Conservation (phyloP, 202 grass and related monocot genomes). For the Saccharum hybrid region DNA sequence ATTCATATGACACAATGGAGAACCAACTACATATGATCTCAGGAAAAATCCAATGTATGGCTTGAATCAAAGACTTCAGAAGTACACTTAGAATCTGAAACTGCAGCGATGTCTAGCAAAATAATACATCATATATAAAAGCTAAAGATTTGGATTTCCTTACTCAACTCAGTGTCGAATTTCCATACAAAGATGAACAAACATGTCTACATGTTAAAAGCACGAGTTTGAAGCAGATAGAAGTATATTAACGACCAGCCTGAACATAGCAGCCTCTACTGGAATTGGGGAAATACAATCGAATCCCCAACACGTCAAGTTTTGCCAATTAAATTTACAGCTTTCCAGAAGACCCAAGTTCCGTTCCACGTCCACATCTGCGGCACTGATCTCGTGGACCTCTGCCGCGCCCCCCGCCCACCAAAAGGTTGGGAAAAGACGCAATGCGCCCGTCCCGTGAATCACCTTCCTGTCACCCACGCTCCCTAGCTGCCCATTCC, state of each 20-base stretch:
- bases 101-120: neutral
- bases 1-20: neutral
- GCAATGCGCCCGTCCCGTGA: constrained; percentile 1
- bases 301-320: neutral
- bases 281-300: neutral
- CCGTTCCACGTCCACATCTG: neutral
- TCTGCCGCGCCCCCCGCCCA: neutral
- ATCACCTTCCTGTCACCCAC: neutral
- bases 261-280: neutral
- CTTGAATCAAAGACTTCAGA: neutral
- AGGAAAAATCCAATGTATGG: neutral
- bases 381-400: neutral
- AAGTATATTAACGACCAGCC: neutral
- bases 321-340: neutral
- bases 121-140: neutral
- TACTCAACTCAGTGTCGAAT: neutral
- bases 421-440: neutral
- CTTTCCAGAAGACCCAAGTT: neutral
- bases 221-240: neutral
- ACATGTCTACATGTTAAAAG: neutral
- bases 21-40: neutral
- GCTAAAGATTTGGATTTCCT: neutral
- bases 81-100: neutral
- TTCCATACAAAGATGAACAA: too few relatives aligned
- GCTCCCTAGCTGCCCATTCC: neutral